Evolutionary conservation across 257 asterid genomes (phyloP).

Genomic region (Scutellaria minor): DNA sequence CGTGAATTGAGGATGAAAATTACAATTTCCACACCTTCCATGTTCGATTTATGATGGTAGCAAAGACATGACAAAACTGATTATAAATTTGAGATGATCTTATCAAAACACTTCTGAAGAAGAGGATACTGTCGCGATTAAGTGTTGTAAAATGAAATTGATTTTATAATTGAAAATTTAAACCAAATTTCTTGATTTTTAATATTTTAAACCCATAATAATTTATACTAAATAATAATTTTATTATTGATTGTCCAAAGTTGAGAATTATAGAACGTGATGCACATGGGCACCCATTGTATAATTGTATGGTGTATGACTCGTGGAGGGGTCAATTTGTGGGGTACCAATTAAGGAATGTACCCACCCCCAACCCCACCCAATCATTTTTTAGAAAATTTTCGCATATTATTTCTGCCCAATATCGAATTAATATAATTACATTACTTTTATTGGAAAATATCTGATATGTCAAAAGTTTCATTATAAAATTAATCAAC

Average conservation of each 20-base stretch:
- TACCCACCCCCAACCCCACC: neutral
- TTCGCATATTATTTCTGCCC: conserved; percentile 9
- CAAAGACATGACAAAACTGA: too few relatives aligned
- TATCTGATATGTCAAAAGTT: neutral
- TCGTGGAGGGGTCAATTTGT: conserved; percentile 21
- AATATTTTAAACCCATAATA: too few relatives aligned
- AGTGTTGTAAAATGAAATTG: too few relatives aligned
- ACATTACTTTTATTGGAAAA: conserved; percentile 1
- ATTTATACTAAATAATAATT: neutral
- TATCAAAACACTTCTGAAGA: too few relatives aligned
- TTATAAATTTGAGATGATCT: too few relatives aligned
- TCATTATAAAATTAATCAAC: neutral
- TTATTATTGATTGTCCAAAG: neutral
- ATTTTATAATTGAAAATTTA: too few relatives aligned
- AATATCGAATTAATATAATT: neutral
- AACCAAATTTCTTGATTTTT: too few relatives aligned
- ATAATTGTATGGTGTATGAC: conserved; percentile 7
- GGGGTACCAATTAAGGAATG: conserved; percentile 31
- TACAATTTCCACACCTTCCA: too few relatives aligned
- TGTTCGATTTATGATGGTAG: too few relatives aligned
- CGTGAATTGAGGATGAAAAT: too few relatives aligned
- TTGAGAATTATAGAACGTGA: conserved; percentile 30
- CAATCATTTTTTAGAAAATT: neutral
- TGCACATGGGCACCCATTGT: conserved; percentile 38
- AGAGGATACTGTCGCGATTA: too few relatives aligned